Percentiles rank a stretch among this genome's conserved stretches.
phyloP scores from a whole-genome alignment of 2,329 filamentous ascomycete species.

The Penicillium hesseltinei region DNA sequence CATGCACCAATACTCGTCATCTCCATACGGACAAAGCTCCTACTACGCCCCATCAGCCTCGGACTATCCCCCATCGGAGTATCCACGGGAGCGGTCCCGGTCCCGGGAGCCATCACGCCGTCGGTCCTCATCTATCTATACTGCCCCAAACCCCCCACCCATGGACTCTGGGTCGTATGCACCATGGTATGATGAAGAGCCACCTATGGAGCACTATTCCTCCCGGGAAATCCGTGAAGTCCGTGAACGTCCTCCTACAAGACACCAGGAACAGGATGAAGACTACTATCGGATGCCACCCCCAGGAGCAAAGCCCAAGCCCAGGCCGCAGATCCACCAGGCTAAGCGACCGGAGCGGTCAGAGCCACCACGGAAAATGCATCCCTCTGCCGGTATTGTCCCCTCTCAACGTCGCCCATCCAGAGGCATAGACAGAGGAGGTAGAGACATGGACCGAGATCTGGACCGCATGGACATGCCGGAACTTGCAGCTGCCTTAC shows the following conservation, averaged over 20 bases:
- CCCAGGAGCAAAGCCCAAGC: slow-evolving; percentile 31
- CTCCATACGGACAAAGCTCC: slow-evolving; percentile 32
- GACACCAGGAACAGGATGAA: slow-evolving; percentile 36
- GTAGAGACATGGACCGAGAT: neutral
- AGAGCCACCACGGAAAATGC: slow-evolving; percentile 24
- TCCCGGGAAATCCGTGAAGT: slow-evolving; percentile 32
- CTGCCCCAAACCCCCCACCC: slow-evolving; percentile 26
- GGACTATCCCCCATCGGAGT: slow-evolving; percentile 31
- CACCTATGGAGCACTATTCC: slow-evolving; percentile 25
- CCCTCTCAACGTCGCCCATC: slow-evolving; percentile 32
- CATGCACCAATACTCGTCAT: slow-evolving; percentile 32
- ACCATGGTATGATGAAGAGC: slow-evolving; percentile 30
- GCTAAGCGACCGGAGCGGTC: slow-evolving; percentile 29
- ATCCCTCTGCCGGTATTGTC: slow-evolving; percentile 14
- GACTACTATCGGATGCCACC: slow-evolving; percentile 46
- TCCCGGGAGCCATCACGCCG: slow-evolving; percentile 35
- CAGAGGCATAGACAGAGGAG: slow-evolving; percentile 26
- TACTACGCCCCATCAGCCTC: slow-evolving; percentile 31
- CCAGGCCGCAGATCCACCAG: slow-evolving; percentile 38
- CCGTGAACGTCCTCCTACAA: slow-evolving; percentile 32
- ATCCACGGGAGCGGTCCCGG: slow-evolving; percentile 35
- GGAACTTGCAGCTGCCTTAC: slow-evolving; percentile 34
- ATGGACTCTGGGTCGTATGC: slow-evolving; percentile 34
- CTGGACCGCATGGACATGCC: slow-evolving; percentile 28
- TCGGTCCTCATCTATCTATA: slow-evolving; percentile 36